Percentiles rank a stretch among this genome's conserved stretches.
phyloP scores from a whole-genome alignment of 2,329 filamentous ascomycete genomes.

The Fusarium sulawesiense region DNA sequence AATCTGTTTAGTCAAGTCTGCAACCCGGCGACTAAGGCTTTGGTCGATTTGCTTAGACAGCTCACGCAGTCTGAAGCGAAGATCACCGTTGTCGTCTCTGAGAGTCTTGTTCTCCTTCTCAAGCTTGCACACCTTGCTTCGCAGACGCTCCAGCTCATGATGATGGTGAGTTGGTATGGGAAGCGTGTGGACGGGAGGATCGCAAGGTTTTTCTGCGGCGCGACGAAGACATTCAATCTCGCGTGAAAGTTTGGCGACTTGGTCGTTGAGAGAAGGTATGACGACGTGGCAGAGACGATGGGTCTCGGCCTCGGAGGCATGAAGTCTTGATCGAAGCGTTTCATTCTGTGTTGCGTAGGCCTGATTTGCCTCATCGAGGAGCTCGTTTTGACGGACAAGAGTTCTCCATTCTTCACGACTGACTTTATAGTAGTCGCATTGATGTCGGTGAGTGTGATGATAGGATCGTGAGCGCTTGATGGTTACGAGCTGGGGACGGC shows the following conservation, averaged over 20 bases:
- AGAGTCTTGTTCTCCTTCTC: conserved; percentile 54
- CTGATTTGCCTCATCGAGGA: conserved; percentile 52
- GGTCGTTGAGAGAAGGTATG: conserved; percentile 53
- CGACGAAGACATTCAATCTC: conserved; percentile 56
- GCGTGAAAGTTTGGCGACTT: conserved; percentile 51
- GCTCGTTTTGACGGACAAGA: conserved; percentile 52
- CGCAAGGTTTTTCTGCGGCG: conserved; percentile 51
- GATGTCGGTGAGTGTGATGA: conserved; percentile 48
- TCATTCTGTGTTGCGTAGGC: conserved; percentile 49
- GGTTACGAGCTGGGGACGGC: conserved; percentile 53
- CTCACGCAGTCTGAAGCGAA: conserved; percentile 51
- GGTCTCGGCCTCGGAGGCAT: conserved; percentile 51
- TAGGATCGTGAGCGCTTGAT: conserved; percentile 56
- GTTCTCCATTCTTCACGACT: conserved; percentile 53
- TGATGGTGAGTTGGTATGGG: conserved; percentile 15
- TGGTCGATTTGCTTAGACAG: conserved; percentile 51
- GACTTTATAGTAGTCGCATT: conserved; percentile 52
- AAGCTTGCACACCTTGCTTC: conserved; percentile 50
- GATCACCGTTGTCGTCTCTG: conserved; percentile 51
- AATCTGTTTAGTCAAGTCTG: conserved; percentile 50
- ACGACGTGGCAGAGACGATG: conserved; percentile 49
- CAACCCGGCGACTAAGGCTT: conserved; percentile 48
- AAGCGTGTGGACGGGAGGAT: conserved; percentile 31
- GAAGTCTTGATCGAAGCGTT: conserved; percentile 52
- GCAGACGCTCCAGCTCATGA: conserved; percentile 50